Conservation (phyloP, 768 basidiomycete species). For the Lentinula raphanica region DNA sequence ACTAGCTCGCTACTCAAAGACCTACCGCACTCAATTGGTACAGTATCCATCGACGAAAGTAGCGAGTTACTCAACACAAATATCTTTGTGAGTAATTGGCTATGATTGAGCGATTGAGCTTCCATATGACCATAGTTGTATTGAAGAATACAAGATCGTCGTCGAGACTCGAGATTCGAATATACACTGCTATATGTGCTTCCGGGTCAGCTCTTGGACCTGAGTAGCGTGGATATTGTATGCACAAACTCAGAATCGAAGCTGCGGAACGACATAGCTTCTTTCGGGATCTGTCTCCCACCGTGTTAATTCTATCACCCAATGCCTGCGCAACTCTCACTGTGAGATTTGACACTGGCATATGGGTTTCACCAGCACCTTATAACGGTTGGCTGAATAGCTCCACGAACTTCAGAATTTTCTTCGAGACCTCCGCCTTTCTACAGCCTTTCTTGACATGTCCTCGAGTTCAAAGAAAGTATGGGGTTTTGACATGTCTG, state of each 20-base stretch:
- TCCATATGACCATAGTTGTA: too few species aligned
- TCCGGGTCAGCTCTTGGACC: neutral
- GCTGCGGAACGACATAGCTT: neutral
- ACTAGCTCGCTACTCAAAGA: too few species aligned
- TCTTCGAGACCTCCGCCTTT: neutral
- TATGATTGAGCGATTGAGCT: too few species aligned
- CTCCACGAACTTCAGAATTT: neutral
- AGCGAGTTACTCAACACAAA: too few species aligned
- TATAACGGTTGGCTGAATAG: neutral
- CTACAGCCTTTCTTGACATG: neutral
- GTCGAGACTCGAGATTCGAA: too few species aligned
- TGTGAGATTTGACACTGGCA: neutral
- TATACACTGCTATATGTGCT: neutral
- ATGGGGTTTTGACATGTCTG: neutral
- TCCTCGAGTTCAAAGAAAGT: neutral
- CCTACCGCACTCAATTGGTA: too few species aligned
- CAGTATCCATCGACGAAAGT: too few species aligned
- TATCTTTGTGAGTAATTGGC: too few species aligned
- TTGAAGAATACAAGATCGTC: too few species aligned
- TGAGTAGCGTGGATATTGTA: neutral
- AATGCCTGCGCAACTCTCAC: neutral
- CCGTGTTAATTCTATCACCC: neutral
- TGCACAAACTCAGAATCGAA: neutral
- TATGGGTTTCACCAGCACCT: neutral
- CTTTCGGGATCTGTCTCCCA: neutral